phyloP scores from a whole-genome alignment of 208 protist genomes.

The Trypanosomatidae sp. region DNA sequence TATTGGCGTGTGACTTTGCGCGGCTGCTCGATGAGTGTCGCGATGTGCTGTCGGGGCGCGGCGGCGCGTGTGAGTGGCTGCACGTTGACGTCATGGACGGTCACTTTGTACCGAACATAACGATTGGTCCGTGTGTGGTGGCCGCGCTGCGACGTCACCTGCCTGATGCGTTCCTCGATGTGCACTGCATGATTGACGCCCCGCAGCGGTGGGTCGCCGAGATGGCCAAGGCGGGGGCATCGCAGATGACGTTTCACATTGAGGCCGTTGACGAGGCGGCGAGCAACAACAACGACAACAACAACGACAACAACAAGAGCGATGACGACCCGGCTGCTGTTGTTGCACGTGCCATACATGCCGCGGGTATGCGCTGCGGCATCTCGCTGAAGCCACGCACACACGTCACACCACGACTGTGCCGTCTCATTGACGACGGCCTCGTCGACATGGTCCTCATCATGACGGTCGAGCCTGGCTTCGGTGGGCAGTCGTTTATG shows the following conservation, averaged over 20 bases:
- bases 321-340: slow-evolving; percentile 1
- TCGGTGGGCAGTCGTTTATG: slow-evolving; percentile 99
- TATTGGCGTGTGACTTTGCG: slow-evolving; percentile 86
- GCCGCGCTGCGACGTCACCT: slow-evolving; percentile 76
- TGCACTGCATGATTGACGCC: slow-evolving; percentile 94
- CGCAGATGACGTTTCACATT: slow-evolving; percentile 93
- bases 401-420: slow-evolving; percentile 19
- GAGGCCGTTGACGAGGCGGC: slow-evolving; percentile 74
- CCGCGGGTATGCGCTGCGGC: slow-evolving; percentile 84
- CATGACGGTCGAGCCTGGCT: slow-evolving; percentile 99
- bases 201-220: slow-evolving; percentile 83
- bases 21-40: slow-evolving; percentile 67
- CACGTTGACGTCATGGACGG: slow-evolving; percentile 98
- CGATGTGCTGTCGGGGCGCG: slow-evolving; percentile 44
- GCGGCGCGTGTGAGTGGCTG: slow-evolving; percentile 78
- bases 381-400: slow-evolving; percentile 96
- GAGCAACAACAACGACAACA: neutral
- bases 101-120: slow-evolving; percentile 97
- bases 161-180: slow-evolving; percentile 87
- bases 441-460: slow-evolving; percentile 96
- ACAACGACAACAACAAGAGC: neutral
- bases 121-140: slow-evolving; percentile 91
- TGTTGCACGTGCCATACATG: slow-evolving; percentile 53
- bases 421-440: slow-evolving; percentile 50
- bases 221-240: slow-evolving; percentile 82